Conservation (phyloP, 495 filamentous ascomycete genomes). For the Aspergillus avenaceus region DNA sequence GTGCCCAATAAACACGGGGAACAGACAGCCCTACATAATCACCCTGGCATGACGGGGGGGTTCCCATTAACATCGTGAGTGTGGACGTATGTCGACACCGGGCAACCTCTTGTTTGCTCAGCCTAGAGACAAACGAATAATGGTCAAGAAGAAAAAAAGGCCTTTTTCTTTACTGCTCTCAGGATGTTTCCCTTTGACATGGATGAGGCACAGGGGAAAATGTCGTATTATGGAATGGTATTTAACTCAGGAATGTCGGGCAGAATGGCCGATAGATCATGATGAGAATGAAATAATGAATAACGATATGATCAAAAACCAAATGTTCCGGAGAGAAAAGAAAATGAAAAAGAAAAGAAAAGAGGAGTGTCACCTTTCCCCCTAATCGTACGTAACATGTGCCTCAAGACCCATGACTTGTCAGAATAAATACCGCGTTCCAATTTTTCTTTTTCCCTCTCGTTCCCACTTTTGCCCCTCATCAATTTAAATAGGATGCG, state of each 20-base stretch:
- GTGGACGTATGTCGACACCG: not conserved
- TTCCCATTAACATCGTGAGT: not conserved
- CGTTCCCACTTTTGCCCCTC: too few species aligned
- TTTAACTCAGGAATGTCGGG: too few species aligned
- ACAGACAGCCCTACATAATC: not conserved
- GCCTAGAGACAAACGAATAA: not conserved
- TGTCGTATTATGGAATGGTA: too few species aligned
- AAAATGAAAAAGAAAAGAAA: not conserved
- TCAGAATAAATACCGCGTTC: not conserved
- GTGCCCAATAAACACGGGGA: not conserved
- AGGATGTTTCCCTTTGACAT: not conserved
- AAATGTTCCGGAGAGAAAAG: not conserved
- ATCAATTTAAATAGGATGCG: too few species aligned
- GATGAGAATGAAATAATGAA: constrained; percentile 1
- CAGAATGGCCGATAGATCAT: not conserved
- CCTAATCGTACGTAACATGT: not conserved
- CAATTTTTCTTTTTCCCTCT: not conserved
- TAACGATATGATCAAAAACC: not conserved
- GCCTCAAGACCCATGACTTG: not conserved
- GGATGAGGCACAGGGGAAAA: not conserved
- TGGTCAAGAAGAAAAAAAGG: not conserved
- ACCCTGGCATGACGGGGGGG: not conserved
- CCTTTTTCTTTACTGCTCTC: not conserved
- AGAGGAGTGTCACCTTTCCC: not conserved
- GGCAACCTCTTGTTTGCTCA: not conserved